Conservation (phyloP, 2,329 filamentous ascomycete species). For the Septoria linicola region DNA sequence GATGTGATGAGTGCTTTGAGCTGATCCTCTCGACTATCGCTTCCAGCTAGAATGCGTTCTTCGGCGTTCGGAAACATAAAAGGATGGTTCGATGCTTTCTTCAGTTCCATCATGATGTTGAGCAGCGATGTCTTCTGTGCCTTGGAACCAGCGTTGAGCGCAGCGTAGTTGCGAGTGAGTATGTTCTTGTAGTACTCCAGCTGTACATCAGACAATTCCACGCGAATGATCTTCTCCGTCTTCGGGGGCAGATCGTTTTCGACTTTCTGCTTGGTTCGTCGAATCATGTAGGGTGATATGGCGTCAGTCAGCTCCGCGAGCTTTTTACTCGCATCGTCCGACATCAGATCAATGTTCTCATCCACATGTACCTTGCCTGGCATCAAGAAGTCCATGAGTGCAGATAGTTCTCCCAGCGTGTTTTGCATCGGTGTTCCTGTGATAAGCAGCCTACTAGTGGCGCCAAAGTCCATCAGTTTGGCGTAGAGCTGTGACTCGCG, state of each 20-base stretch:
- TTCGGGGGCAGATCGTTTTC: slow-evolving; percentile 95
- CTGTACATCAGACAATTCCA: slow-evolving; percentile 93
- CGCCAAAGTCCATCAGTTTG: slow-evolving; percentile 79
- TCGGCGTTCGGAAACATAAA: slow-evolving; percentile 97
- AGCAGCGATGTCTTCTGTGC: slow-evolving; percentile 92
- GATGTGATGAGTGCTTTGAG: slow-evolving; percentile 92
- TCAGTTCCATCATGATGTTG: slow-evolving; percentile 99
- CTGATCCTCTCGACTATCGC: slow-evolving; percentile 79
- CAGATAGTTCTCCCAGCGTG: slow-evolving; percentile 86
- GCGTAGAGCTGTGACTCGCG: slow-evolving; percentile 89
- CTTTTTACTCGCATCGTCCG: slow-evolving; percentile 80
- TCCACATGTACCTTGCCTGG: slow-evolving; percentile 92
- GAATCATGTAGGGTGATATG: slow-evolving; percentile 91
- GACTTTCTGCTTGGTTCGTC: slow-evolving; percentile 94
- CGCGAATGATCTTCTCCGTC: slow-evolving; percentile 97
- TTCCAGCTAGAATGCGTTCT: slow-evolving; percentile 75
- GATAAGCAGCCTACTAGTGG: slow-evolving; percentile 86
- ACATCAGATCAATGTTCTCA: slow-evolving; percentile 78
- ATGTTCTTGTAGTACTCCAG: slow-evolving; percentile 99
- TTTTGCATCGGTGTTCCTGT: slow-evolving; percentile 98
- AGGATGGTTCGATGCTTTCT: slow-evolving; percentile 98
- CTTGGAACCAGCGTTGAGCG: slow-evolving; percentile 82
- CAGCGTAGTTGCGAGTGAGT: slow-evolving; percentile 91
- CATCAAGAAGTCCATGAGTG: slow-evolving; percentile 93
- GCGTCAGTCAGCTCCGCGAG: slow-evolving; percentile 79